Percentiles rank a stretch among this genome's conserved stretches.
phyloP scores from a whole-genome alignment of 495 filamentous ascomycete species.

The Podospora pseudocomata region DNA sequence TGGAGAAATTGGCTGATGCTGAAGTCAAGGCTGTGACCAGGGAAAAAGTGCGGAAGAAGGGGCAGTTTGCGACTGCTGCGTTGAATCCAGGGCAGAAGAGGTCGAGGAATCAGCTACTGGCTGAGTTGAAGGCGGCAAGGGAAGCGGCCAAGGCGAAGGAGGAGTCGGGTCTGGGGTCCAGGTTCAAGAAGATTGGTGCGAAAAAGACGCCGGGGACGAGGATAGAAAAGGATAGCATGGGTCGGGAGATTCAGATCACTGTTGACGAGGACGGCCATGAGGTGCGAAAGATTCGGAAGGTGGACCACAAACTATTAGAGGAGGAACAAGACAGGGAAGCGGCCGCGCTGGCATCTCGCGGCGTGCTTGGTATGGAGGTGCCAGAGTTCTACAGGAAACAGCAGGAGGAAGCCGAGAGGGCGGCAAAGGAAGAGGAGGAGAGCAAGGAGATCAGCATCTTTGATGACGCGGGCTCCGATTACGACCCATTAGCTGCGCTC shows the following conservation, averaged over 20 bases:
- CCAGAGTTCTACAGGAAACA: constrained; percentile 55
- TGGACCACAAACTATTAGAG: constrained; percentile 33
- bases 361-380: constrained; percentile 76
- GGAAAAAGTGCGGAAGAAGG: constrained; percentile 66
- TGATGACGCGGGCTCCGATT: constrained; percentile 78
- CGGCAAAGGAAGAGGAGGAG: constrained; percentile 44
- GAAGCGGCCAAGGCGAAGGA: constrained; percentile 55
- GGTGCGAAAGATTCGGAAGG: constrained; percentile 74
- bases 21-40: constrained; percentile 55
- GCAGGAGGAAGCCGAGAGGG: constrained; percentile 27
- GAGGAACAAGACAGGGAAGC: constrained; percentile 38
- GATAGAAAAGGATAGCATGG: constrained; percentile 70
- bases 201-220: constrained; percentile 59
- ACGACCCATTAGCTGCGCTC: constrained; percentile 78
- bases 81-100: constrained; percentile 61
- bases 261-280: constrained; percentile 83
- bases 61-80: constrained; percentile 64
- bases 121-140: constrained; percentile 72
- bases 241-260: constrained; percentile 79
- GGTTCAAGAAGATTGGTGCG: constrained; percentile 77
- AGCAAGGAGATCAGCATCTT: constrained; percentile 76
- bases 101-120: constrained; percentile 78
- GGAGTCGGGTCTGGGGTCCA: constrained; percentile 61
- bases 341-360: constrained; percentile 61
- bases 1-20: constrained; percentile 68